A percentile compares a stretch with the other conserved stretches of the same genome.
Evolutionary conservation across 495 filamentous ascomycete species (phyloP).

Genomic region (Hyaloscypha variabilis): DNA sequence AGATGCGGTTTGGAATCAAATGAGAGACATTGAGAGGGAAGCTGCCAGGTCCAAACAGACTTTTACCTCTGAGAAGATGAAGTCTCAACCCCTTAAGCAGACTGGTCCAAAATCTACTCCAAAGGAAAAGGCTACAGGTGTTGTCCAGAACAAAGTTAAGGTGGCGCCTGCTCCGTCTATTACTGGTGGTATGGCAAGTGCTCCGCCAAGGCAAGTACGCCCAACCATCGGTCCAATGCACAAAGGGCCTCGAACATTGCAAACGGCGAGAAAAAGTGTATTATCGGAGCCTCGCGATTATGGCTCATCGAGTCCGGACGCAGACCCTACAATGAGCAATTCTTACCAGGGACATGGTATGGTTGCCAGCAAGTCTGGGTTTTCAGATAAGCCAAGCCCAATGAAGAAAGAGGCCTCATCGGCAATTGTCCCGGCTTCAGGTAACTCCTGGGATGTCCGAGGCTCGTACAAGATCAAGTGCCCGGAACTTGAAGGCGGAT

Average conservation of each 20-base stretch:
- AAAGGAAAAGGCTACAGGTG: neutral
- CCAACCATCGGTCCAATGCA: neutral
- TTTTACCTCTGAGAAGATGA: neutral
- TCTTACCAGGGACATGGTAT: neutral
- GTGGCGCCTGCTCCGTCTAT: neutral
- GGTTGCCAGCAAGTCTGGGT: neutral
- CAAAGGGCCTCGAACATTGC: neutral
- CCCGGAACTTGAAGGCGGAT: constrained; percentile 5
- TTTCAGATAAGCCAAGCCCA: neutral
- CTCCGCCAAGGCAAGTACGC: neutral
- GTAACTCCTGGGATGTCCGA: constrained; percentile 10
- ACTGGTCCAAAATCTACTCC: neutral
- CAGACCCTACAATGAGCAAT: neutral
- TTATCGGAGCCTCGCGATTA: neutral
- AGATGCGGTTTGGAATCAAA: constrained; percentile 19
- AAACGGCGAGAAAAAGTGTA: constrained; percentile 4
- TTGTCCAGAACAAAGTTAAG: neutral
- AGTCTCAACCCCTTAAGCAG: neutral
- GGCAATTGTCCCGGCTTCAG: neutral
- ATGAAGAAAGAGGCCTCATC: neutral
- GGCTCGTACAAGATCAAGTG: constrained; percentile 11
- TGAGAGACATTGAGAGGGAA: constrained; percentile 18
- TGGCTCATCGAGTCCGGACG: neutral
- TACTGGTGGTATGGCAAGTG: neutral
- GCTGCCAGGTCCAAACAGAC: neutral